Base-by-base conservation (phyloP, 345 rosid species). In the Pugionium dolabratum region DNA sequence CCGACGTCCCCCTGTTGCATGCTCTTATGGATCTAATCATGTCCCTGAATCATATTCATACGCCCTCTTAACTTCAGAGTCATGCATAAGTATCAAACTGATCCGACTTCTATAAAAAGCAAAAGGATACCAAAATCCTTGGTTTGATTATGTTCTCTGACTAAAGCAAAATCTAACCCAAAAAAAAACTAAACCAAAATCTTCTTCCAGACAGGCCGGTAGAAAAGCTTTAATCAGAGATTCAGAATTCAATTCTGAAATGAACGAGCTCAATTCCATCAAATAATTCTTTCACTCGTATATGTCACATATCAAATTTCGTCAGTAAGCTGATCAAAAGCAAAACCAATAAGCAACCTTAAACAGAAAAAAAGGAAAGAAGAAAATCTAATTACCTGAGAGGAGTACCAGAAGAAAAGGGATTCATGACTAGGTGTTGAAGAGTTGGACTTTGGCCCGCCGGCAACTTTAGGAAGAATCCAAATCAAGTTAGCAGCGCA, bases 11-110 rank as follows among this genome's bases (percentile, higher is more conserved):
- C 18, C 18, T 18, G 18, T 95, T 95, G 75, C 97, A 89, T 35
- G 99, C 86, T 67, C 97, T 95, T 64, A 95, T 91, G 42, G 97
- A 81, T 73, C 99, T 78, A 68, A 95, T 95, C 99, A 95, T 95
- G 84, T 91, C 99, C 99, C 99, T 88, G 84, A 72, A 79, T 60
- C 72, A 74, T 51, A 66, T 32, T 32, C 72, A 65, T 37, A 75
- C 18, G 9, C 18, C 18, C 18, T 18, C 8, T 30, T 44, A 68
- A 52, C 39, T 48, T 43, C 36, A 53, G 40, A 65, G 52, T 44
- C 52, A 53, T 29, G 29, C 1, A 43, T 34, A 69, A 35, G 34
- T 36, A 46, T 10, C n/a, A 11, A 29, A 49, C 34, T 31, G 42
- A 69, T 28, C 35, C 8, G 18, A 18, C 18, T 18, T 18, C 18